Evolutionary conservation across 108 stramenopile genomes (phyloP), one percentile per base, ranked within the genome.

Genomic region (Cyclostephanos tholiformis): DNA sequence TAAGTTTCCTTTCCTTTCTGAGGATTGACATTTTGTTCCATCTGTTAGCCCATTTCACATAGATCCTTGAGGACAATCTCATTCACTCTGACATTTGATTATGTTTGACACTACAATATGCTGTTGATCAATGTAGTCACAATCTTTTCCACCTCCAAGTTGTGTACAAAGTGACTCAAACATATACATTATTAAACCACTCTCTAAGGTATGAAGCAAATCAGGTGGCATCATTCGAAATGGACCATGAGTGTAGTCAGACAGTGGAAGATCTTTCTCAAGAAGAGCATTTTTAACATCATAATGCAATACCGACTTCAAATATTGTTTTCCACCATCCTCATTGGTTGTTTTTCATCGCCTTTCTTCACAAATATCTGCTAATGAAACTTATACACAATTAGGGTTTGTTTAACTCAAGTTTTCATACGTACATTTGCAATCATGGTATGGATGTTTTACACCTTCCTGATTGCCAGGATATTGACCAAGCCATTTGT

Each of bases 101-200:
- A 22, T 6, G 2, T n/a, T 7, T 0, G 61, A 44, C 0, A 62
- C 19, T 44, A 1, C 5, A 9, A 38, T 19, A 17, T 36, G 61
- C 2, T 22, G 41, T 19, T 17, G 1, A 23, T 39, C 36, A 19
- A 62, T 3, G 8, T 22, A 0, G 23, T 55, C 53, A 25, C 23
- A 5, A 11, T 26, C 13, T 0, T 22, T 55, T 10, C 53, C 53
- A 27, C 2, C 23, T 26, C 53, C 53, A 3, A 55, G 22, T 27
- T 26, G 23, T 26, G 0, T 1, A 0, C 7, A 23, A 1, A 55
- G 26, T 3, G 8, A 55, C 25, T 25, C 22, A 20, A 55, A 55
- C 53, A 55, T 55, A 16, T 55, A 55, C 53, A 55, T 55, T 2
- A 55, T 55, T 55, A 55, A 13, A 4, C 53, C 53, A 26, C 11